Conservation (phyloP, 805 yeast species). For the Monosporozyma siamensis region DNA sequence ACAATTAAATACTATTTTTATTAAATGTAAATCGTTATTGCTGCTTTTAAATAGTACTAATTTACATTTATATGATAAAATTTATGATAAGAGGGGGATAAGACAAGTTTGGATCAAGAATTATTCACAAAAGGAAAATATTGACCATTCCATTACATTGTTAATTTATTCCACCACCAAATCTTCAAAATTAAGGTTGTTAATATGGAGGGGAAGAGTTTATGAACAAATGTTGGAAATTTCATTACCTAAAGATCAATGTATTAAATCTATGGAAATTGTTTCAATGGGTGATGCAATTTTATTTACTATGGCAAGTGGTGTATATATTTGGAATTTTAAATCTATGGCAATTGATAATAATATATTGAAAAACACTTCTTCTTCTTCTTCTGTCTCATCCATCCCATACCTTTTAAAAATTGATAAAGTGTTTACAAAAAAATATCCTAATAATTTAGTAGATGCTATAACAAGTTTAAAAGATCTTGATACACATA, state of each 20-base stretch:
- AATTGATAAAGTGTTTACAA: slow-evolving; percentile 16
- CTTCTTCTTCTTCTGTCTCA: not conserved
- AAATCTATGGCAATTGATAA: slow-evolving; percentile 6
- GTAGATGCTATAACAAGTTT: slow-evolving; percentile 14
- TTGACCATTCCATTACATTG: slow-evolving; percentile 3
- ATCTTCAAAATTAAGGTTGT: slow-evolving; percentile 15
- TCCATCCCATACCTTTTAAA: slow-evolving; percentile 2
- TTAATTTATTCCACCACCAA: slow-evolving; percentile 1
- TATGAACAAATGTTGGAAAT: slow-evolving; percentile 21
- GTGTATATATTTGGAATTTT: slow-evolving; percentile 20
- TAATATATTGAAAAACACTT: no score
- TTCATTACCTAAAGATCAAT: slow-evolving; percentile 10
- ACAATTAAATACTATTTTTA: slow-evolving; percentile 23
- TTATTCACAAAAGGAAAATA: slow-evolving; percentile 1
- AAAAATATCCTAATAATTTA: slow-evolving; percentile 17
- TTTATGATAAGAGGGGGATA: slow-evolving; percentile 27
- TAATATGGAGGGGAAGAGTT: slow-evolving; percentile 24
- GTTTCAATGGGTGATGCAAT: slow-evolving; percentile 12
- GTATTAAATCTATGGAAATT: slow-evolving; percentile 14
- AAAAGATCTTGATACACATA: not conserved
- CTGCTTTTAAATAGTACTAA: slow-evolving; percentile 24
- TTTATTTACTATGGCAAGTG: slow-evolving; percentile 15
- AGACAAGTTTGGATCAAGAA: slow-evolving; percentile 19
- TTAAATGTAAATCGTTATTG: slow-evolving; percentile 19
- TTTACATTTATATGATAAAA: slow-evolving; percentile 25